phyloP scores from a whole-genome alignment of 176 grass and related monocot genomes.

The Canna indica region DNA sequence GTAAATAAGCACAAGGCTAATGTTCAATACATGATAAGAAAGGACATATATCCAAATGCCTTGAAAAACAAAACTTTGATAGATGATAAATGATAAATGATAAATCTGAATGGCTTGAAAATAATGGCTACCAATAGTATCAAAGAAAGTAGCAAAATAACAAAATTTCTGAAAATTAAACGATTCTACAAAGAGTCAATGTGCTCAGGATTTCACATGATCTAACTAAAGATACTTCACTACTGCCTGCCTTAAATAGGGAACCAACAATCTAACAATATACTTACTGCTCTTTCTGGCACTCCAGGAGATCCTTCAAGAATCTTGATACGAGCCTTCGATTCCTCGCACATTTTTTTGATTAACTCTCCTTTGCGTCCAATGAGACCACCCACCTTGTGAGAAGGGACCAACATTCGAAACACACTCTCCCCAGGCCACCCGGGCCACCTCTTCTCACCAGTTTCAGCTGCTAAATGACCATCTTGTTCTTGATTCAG shows the following conservation, averaged over 20 bases:
- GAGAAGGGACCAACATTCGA: slow-evolving; percentile 61
- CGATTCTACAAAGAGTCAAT: not conserved
- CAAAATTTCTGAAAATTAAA: not conserved
- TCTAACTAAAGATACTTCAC: not conserved
- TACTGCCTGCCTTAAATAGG: not conserved
- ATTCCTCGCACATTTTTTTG: slow-evolving; percentile 93
- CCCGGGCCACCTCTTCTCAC: slow-evolving; percentile 74
- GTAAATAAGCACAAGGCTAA: not conserved
- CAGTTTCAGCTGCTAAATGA: slow-evolving; percentile 1
- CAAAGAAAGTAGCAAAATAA: not conserved
- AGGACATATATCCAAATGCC: not conserved
- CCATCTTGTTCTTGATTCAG: slow-evolving; percentile 18
- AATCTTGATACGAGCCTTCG: slow-evolving; percentile 85
- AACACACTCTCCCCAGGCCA: slow-evolving; percentile 94
- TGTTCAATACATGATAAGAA: too few relatives aligned
- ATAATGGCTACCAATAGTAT: not conserved
- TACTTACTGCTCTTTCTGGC: slow-evolving; percentile 82
- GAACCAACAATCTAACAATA: not conserved
- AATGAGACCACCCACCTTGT: slow-evolving; percentile 83
- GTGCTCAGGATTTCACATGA: not conserved
- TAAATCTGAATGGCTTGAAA: not conserved
- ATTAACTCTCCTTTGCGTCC: slow-evolving; percentile 95
- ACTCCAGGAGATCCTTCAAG: slow-evolving; percentile 73
- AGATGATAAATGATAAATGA: too few relatives aligned
- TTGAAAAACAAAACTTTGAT: not conserved